Base-by-base conservation (phyloP, 129 eudicot genomes). In the Kitagawia praeruptora region DNA sequence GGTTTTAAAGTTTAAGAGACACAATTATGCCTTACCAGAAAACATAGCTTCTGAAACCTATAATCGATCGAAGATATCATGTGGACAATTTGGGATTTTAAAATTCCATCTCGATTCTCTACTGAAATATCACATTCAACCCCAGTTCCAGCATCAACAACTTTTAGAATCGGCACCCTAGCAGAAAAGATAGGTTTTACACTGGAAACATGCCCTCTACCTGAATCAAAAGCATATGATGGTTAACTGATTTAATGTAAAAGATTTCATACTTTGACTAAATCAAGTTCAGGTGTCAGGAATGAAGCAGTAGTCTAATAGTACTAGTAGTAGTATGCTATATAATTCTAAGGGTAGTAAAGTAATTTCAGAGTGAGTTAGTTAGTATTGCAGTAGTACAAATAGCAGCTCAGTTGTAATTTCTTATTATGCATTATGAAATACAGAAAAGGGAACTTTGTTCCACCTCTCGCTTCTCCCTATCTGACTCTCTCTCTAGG, bases 51-150 rank as follows among this genome's bases (percentile, higher is more conserved):
- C 70, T 82, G 87, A 87, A 96, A 92, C 82, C 99, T 89, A 86
- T 88, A 90, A 85, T 96, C 98, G 51, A 96, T 87, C 47, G 92
- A 84, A 78, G 95, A 86, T 80, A 96, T 90, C 78, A 87, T 82
- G 73, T 81, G 85, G 56, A 92, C 83, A 78, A 96, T 85, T 38
- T 81, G 88, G 3, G 99, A 96, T 81, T 92, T 96, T 39, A 85
- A 85, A 81, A 96, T 87, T 54, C 99, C 99, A 75, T 96, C 99
- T 80, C 90, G 86, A 56, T 92, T 96, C 83, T 93, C 98, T 78
- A 96, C 87, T 64, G 99, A 96, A 45, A 96, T 86, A 80, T 96
- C 99, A 79, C 99, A 96, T 84, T 92, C 98, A 76, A 96, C 88
- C 48, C 90, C 89, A 78, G 93, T 92, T 82, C 95, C 98, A 66